Conservation (phyloP, 305 asterid species). For the Petunia hybrid region DNA sequence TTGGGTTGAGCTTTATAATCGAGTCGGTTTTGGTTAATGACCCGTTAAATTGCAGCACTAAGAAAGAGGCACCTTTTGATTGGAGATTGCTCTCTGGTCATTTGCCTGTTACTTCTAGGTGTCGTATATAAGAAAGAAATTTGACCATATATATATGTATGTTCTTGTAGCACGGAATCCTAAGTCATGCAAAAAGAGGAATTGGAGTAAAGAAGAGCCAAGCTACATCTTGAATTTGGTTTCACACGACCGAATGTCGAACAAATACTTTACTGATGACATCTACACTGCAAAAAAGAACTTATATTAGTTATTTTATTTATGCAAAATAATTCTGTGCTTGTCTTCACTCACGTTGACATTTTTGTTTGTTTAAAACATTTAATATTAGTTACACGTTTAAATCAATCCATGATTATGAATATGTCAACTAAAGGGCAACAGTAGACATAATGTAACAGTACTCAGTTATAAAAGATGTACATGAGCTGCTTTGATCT, state of each 20-base stretch:
- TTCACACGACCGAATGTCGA: background rate
- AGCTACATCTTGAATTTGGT: background rate
- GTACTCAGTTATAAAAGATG: conserved; percentile 10
- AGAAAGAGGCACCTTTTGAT: too few species aligned
- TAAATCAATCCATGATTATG: background rate
- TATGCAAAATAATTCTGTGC: background rate
- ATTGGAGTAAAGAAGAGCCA: too few species aligned
- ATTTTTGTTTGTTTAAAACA: background rate
- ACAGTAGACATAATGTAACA: conserved; percentile 8
- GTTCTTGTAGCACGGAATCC: too few species aligned
- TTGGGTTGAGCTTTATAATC: too few species aligned
- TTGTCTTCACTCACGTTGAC: background rate
- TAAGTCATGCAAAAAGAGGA: too few species aligned
- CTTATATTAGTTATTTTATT: background rate
- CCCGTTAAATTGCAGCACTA: too few species aligned
- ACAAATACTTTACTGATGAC: too few species aligned
- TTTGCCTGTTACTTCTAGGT: too few species aligned
- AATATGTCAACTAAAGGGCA: background rate
- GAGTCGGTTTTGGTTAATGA: too few species aligned
- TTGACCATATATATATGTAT: too few species aligned
- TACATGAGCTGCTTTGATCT: conserved; percentile 22
- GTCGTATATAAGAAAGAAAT: too few species aligned
- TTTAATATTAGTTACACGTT: background rate
- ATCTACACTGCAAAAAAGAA: background rate
- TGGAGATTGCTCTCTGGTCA: too few species aligned